Base-by-base conservation (phyloP, 176 grass and related monocot genomes). In the Eragrostis curvula region DNA sequence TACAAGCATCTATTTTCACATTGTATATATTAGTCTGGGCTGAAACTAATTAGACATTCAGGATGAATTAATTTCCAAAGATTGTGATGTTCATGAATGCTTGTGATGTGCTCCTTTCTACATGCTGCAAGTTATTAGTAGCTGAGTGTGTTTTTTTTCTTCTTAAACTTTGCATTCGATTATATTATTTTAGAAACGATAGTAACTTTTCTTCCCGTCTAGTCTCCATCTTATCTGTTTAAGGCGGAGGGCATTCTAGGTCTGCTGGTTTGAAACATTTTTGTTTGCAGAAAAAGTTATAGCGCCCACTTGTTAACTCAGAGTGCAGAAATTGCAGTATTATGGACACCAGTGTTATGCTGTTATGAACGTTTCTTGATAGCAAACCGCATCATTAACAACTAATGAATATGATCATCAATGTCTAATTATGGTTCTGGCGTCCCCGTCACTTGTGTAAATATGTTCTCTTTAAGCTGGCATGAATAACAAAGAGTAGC, bases 241-340 rank as follows among this genome's bases (percentile, higher is more conserved):
- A 32, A 73, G 43, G 12, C 10, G 18, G 59, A 51, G 13, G 23
- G 24, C 3, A 3, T 13, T 39, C 49, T 74, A n/a, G 5, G 10
- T 61, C 21, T 30, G 36, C 58, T 83, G 28, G 75, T 60, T 88
- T 40, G 8, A 40, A 51, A 66, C 25, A n/a, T 74, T 51, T 66
- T 67, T 2, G 14, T 39, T 67, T 79, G 60, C 12, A 0, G 12
- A 24, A 21, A 23, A 74, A 53, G 40, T 65, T 66, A 18, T 55
- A 9, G 28, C 36, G 59, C 39, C 47, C 30, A 63, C 59, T 51
- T 89, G 46, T 43, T 76, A 72, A 39, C 63, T 76, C 52, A 47
- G 11, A 28, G 7, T 1, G 9, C 13, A 68, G 50, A 59, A 13
- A 40, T 49, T 66, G 17, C 39, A 65, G n/a, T 57, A 28, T 58